Base-by-base conservation (phyloP, 371 early-diverging fungal genomes). In the Rhizomucor miehei region DNA sequence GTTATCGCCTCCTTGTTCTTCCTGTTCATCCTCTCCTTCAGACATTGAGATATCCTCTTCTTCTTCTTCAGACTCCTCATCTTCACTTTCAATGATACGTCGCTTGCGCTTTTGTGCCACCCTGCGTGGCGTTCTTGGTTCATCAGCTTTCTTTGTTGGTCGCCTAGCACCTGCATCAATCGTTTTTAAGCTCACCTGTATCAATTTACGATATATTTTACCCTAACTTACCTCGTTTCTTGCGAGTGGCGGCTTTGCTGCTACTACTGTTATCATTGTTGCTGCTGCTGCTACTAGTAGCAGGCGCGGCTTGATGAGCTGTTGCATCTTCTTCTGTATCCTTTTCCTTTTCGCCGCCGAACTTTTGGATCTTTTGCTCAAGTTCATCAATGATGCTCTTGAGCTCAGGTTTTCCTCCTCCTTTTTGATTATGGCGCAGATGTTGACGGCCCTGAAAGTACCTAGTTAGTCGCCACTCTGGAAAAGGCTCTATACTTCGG, bases 361-460 rank as follows among this genome's bases (percentile, higher is more conserved):
- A 66, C 48, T 48, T 71, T 51, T 62, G 69, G 39, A 65, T 62
- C 63, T 84, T 90, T 39, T 62, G 57, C 44, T 92, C 94, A 56
- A 88, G 86, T 54, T 94, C 94, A 39, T 95, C 94, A 21, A 93
- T 71, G 46, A 84, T 23, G 1, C 71, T 56, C 73, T 90, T 91
- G 38, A 86, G 65, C 56, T 94, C 95, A 1, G 77, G 81, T 61
- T 77, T 91, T 65, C 76, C 84, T 38, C 63, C 70, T 24, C n/a
- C n/a, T 86, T 86, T 68, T 87, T 82, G 11, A 72, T n/a, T n/a
- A n/a, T n/a, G n/a, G n/a, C n/a, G n/a, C n/a, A n/a, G n/a, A n/a
- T n/a, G n/a, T n/a, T n/a, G 47, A 13, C 85, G 77, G 19, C 85
- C 85, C 87, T 87, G 56, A 46, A 41, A 19, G 29, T 9, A 37